phyloP scores from a whole-genome alignment of 176 grass and related monocot genomes.

The Triticum timopheevii region DNA sequence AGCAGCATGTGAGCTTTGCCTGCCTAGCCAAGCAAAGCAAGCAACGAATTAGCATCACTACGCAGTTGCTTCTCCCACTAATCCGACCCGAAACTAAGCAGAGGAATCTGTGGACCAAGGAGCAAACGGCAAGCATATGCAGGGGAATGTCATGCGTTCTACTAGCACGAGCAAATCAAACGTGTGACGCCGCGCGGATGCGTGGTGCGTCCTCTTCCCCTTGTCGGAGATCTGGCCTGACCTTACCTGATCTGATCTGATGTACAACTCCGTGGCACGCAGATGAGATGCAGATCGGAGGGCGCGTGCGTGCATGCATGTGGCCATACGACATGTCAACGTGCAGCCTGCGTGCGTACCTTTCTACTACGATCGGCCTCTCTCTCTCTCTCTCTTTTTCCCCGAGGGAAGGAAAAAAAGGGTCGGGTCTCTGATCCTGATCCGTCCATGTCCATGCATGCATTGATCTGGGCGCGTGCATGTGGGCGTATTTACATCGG shows the following conservation, averaged over 20 bases:
- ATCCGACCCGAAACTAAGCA: background rate
- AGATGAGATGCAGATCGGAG: background rate
- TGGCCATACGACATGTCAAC: slow-evolving; percentile 2
- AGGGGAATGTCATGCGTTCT: background rate
- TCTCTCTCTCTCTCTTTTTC: background rate
- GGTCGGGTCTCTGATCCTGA: too few relatives aligned
- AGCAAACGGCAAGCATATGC: background rate
- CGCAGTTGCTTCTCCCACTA: background rate
- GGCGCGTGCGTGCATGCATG: background rate
- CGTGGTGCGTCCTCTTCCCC: background rate
- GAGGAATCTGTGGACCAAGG: background rate
- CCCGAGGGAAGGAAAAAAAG: background rate
- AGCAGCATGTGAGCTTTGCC: too few relatives aligned
- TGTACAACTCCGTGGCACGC: background rate
- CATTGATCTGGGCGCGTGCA: background rate
- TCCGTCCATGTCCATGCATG: background rate
- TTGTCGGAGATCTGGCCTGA: background rate
- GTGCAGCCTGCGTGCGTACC: background rate
- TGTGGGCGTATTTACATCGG: slow-evolving; percentile 22
- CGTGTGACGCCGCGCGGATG: background rate
- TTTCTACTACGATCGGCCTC: too few relatives aligned
- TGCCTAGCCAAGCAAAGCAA: background rate
- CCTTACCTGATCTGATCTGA: background rate
- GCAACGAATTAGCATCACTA: background rate
- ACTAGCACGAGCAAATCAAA: background rate